These are phyloP conservation scores for Poterioochromonas sp. DNA, from an alignment of 352 stramenopile species.

Conservation along the genomic window DNA sequence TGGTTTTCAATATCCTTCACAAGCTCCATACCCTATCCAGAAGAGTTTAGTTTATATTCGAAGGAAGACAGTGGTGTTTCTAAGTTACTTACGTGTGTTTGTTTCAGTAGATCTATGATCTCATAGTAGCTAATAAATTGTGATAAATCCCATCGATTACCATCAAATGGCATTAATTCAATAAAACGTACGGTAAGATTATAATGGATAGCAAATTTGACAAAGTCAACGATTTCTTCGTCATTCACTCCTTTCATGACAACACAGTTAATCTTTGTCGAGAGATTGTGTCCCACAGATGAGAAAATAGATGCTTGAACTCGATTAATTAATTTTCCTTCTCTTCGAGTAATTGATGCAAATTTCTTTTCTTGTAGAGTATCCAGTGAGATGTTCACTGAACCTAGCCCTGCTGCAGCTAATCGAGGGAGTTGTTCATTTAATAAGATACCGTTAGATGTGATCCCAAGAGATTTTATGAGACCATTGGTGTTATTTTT, in stretches of 20 bases:
- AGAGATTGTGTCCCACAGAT: constrained; percentile 54
- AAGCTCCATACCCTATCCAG: constrained; percentile 18
- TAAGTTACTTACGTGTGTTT: no score
- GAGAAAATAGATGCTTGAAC: constrained; percentile 71
- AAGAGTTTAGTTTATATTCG: no score
- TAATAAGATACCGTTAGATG: constrained; percentile 76
- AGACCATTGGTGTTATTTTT: constrained; percentile 54
- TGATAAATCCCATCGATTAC: constrained; percentile 84
- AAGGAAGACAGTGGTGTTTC: no score
- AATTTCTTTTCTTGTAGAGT: constrained; percentile 83
- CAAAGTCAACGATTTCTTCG: constrained; percentile 85
- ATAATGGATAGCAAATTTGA: constrained; percentile 69
- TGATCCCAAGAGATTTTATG: constrained; percentile 79
- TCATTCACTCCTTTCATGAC: constrained; percentile 91
- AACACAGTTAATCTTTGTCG: constrained; percentile 93
- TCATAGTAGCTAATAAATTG: constrained; percentile 84
- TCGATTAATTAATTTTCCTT: constrained; percentile 43
- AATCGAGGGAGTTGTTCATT: constrained; percentile 61
- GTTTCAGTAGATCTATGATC: constrained; percentile 50
- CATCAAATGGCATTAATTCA: constrained; percentile 98
- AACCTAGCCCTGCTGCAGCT: constrained; percentile 66
- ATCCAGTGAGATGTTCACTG: constrained; percentile 90
- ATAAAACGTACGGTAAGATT: constrained; percentile 92
- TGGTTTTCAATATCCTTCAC: not conserved
- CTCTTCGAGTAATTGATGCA: constrained; percentile 77